Evolutionary conservation across 768 basidiomycete species (phyloP), one percentile per base, ranked within the genome.

Genomic region (Termitomyces heimii): DNA sequence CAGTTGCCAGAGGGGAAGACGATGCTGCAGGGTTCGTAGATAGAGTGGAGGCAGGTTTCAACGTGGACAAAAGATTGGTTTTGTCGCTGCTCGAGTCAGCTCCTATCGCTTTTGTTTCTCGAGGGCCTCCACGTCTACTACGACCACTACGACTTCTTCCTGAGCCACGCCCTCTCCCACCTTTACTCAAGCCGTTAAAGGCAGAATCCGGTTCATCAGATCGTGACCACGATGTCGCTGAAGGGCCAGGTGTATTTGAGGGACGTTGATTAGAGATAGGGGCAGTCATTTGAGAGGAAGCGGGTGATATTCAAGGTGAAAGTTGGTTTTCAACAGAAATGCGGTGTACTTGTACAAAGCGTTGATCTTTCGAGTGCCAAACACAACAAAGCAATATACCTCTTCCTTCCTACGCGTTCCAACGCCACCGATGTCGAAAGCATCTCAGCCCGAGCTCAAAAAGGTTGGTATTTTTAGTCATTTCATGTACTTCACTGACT

Each of bases 401-500:
- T 52, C 32, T 47, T 56, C 31, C 37, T 43, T 14, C 55, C 40
- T 48, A 58, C 54, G 35, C 46, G 32, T 44, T 54, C 44, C 60
- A 56, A 57, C 45, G 43, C 45, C 52, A 61, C 65, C 75, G 60
- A 92, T 94, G 92, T 93, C 92, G 42, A 93, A 94, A 78, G 91
- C 93, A 65, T 92, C 94, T 45, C 93, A 97, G 73, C 96, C 96
- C 59, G 96, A 98, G 71, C 82, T 98, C 59, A 98, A 97, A 82
- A 98, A 96, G 86, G 96, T 94, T n/a, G n/a, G 62, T 57, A 12
- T 52, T 12, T 2, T 20, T 53, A 22, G 22, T 9, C 16, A 44
- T 18, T 44, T n/a, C 14, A 32, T 34, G 32, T 48, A 10, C 9
- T 24, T 48, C 50, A 14, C 54, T 18, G 46, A 48, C 35, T 58